phyloP scores from a whole-genome alignment of 768 basidiomycete species.

The Podaxis sp. region DNA sequence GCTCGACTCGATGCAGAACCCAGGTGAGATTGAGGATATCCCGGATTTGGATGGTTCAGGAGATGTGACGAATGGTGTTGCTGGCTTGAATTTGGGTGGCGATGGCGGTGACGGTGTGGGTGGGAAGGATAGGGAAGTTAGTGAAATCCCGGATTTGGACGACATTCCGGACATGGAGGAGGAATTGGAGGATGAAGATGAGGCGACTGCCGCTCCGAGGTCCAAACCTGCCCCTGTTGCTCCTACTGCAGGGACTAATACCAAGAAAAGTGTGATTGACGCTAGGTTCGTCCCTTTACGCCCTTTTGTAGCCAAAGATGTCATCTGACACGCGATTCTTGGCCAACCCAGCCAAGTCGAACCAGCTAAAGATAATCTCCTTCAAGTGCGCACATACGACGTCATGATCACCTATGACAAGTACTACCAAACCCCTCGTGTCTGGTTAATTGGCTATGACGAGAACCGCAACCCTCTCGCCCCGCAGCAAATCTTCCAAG shows the following conservation, averaged over 20 bases:
- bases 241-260: conserved; percentile 11
- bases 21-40: conserved; percentile 82
- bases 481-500: conserved; percentile 91
- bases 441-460: conserved; percentile 97
- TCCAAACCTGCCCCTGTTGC: conserved; percentile 20
- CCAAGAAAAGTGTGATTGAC: conserved; percentile 27
- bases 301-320: background rate
- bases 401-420: conserved; percentile 99
- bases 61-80: conserved; percentile 39
- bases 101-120: conserved; percentile 15
- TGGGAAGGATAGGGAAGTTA: conserved; percentile 73
- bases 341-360: conserved; percentile 46
- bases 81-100: conserved; percentile 39
- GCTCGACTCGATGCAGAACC: conserved; percentile 49
- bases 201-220: conserved; percentile 71
- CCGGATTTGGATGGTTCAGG: conserved; percentile 49
- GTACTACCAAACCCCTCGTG: conserved; percentile 97
- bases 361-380: conserved; percentile 72
- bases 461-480: conserved; percentile 90
- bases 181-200: conserved; percentile 83
- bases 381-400: conserved; percentile 97
- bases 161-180: conserved; percentile 49
- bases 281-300: conserved; percentile 38
- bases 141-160: conserved; percentile 99
- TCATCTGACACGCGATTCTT: background rate